Base-by-base conservation (phyloP, 2,329 filamentous ascomycete genomes). In the Raffaelea albimanens region DNA sequence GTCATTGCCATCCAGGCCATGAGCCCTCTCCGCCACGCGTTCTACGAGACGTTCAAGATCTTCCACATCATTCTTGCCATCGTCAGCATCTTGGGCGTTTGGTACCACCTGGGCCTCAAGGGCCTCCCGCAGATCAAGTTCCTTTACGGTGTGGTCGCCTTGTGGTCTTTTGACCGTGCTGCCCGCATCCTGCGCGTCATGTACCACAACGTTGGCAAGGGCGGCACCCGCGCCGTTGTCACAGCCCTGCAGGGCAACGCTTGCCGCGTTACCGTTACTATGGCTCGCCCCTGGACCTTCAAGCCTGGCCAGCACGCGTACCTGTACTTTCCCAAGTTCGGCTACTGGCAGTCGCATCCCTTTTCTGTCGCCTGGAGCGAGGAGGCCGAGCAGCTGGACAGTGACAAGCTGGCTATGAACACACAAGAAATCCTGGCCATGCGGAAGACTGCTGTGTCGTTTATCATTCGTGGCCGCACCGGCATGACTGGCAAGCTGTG, bases 321-420 rank as follows among this genome's bases (percentile, higher is more conserved):
- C 62, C 67, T 91, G 19, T 89, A 89, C 67, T 76, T 91, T 66
- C 86, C 86, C 8, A 70, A 73, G 5, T 69, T 90, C 57, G 83
- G 83, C 53, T 72, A 81, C 52, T 83, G 78, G 76, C 84, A 85
- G 56, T 87, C 83, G 42, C 85, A 91, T 59, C 85, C 85, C 1
- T 90, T 90, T 68, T 87, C 84, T 3, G 72, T 89, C 40, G 83
- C 83, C 33, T 91, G 85, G 85, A 82, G 79, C 54, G 82, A 87
- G 50, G 82, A 87, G 52, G 72, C 69, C 39, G 73, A 76, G 50
- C 64, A 69, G 44, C 56, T 68, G 13, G 67, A 65, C 45, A 61
- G 64, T 11, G 77, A 81, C 53, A 78, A 76, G 63, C 65, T 82
- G 36, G 73, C 75, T n/a, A 74, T 76, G 65, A 75, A 70, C 53